Conservation (phyloP, 495 filamentous ascomycete species). For the Cercophora scortea region DNA sequence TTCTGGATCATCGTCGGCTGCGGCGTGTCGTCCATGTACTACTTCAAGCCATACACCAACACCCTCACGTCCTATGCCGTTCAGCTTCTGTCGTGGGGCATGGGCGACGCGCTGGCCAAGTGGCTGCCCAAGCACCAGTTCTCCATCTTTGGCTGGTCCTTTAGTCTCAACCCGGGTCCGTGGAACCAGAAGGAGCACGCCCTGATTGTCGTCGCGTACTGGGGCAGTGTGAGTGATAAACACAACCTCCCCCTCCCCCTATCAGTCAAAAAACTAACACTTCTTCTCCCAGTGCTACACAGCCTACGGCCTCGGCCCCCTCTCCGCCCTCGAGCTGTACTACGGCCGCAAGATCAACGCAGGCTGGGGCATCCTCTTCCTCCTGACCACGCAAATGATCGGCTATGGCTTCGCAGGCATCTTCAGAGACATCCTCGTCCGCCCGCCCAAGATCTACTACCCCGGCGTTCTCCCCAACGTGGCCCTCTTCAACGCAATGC, state of each 20-base stretch:
- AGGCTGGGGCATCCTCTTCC: constrained; percentile 18
- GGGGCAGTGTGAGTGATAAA: constrained; percentile 5
- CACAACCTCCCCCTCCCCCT: background rate
- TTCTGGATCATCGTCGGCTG: constrained; percentile 9
- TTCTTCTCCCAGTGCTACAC: constrained; percentile 7
- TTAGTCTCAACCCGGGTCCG: constrained; percentile 24
- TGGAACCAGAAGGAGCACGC: constrained; percentile 34
- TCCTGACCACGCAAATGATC: constrained; percentile 27
- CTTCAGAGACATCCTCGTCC: constrained; percentile 14
- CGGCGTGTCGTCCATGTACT: constrained; percentile 10
- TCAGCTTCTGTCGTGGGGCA: constrained; percentile 13
- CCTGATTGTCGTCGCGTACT: constrained; percentile 17
- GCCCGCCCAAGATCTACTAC: constrained; percentile 35
- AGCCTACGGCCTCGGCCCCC: constrained; percentile 13
- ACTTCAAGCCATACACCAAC: constrained; percentile 9
- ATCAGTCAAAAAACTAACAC: background rate
- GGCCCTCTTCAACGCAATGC: constrained; percentile 14
- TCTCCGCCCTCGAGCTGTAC: constrained; percentile 15
- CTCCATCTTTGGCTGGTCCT: constrained; percentile 7
- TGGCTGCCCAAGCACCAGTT: constrained; percentile 5
- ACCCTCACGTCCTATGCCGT: constrained; percentile 8
- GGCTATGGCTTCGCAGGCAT: constrained; percentile 35
- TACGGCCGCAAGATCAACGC: constrained; percentile 10
- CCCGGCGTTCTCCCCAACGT: constrained; percentile 15
- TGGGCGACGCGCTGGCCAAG: constrained; percentile 8